Conservation (phyloP, 2,329 filamentous ascomycete species). For the Fusarium abutilonis region DNA sequence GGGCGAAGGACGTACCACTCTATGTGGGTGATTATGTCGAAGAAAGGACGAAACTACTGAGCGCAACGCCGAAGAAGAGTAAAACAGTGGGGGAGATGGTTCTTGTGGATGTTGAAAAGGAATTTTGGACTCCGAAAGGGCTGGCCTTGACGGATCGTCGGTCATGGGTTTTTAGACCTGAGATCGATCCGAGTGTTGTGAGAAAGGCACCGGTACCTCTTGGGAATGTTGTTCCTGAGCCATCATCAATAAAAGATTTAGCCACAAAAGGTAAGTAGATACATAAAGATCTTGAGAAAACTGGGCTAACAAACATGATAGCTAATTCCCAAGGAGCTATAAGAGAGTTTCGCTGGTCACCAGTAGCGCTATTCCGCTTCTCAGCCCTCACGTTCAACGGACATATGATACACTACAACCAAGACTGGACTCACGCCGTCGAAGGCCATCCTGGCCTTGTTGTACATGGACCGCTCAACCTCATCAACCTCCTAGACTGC, state of each 20-base stretch:
- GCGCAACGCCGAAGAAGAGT: constrained; percentile 64
- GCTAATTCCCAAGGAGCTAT: constrained; percentile 25
- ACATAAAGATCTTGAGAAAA: rapidly evolving
- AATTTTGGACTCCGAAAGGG: constrained; percentile 62
- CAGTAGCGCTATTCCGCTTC: constrained; percentile 76
- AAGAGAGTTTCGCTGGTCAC: constrained; percentile 56
- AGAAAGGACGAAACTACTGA: constrained; percentile 66
- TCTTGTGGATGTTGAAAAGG: constrained; percentile 71
- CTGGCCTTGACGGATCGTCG: constrained; percentile 65
- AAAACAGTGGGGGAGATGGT: constrained; percentile 69
- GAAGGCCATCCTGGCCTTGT: constrained; percentile 77
- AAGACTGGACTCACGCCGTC: constrained; percentile 68
- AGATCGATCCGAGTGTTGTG: constrained; percentile 41
- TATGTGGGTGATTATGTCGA: constrained; percentile 64
- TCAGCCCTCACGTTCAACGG: constrained; percentile 87
- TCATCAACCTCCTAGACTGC: constrained; percentile 77
- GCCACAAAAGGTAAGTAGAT: constrained; percentile 17
- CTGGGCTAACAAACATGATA: constrained; percentile 5
- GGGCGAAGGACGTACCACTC: constrained; percentile 52
- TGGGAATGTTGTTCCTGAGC: constrained; percentile 26
- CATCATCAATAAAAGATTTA: constrained; percentile 45
- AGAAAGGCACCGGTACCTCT: constrained; percentile 35
- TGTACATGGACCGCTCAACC: constrained; percentile 82
- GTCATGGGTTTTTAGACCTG: constrained; percentile 59
- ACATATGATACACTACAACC: constrained; percentile 85